Base-by-base conservation (phyloP, 2,329 filamentous ascomycete genomes). In the Huntiella moniliformis region DNA sequence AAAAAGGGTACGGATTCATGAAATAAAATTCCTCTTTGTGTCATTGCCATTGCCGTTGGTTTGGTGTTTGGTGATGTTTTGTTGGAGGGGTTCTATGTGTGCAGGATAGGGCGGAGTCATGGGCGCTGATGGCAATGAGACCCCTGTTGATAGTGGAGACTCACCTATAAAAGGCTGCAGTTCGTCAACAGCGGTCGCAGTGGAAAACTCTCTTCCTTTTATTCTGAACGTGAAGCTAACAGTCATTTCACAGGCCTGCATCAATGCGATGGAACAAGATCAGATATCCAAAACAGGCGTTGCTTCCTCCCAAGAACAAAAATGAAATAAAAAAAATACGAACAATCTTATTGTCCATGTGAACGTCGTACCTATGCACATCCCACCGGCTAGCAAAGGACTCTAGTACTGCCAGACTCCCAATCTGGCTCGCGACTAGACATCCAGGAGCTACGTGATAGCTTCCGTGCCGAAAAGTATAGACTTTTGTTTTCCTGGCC, bases 361-460 rank as follows among this genome's bases (percentile, higher is more conserved):
- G 22, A 28, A 28, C 10, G 22, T 28, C 22, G 7, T 28, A 28
- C 22, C 22, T 28, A 28, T 1, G 10, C n/a, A 28, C 7, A 28
- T 28, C 35, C 44, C 33, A 53, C 60, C 69, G 72, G 72, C 71
- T 68, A 59, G 70, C 58, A 57, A 73, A 71, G 69, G 62, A 61
- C 73, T 62, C 65, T 70, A 64, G 64, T 65, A 62, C 39, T 40
- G 22, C 7, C 22, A 42, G 15, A 16, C 40, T 10, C 31, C 13
- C 15, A 63, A 58, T 55, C 55, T 52, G 54, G 53, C 56, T 56
- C 53, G 61, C 67, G 63, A 62, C 62, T 65, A 64, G 63, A 69
- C 65, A 70, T 63, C 66, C 66, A 69, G 68, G 63, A 63, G 59
- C 67, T 73, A 70, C 68, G 56, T 54, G 71, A 73, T 71, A 69